These are phyloP conservation scores for Fusarium concolor DNA, from an alignment of 2,329 filamentous ascomycete genomes.

Conservation along the genomic window DNA sequence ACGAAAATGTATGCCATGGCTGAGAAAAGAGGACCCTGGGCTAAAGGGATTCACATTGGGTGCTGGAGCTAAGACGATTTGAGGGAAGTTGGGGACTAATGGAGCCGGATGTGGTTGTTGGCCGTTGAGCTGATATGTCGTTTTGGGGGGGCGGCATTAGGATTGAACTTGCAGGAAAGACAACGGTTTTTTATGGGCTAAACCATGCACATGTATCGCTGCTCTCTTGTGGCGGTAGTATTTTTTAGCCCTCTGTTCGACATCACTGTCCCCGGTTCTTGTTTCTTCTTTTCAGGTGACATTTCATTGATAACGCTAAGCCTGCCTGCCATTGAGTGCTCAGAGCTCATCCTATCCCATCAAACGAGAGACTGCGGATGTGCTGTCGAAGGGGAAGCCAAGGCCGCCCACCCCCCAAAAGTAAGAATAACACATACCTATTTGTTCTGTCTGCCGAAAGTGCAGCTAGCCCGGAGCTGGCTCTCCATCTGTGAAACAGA, in stretches of 20 bases:
- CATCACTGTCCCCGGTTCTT: constrained; percentile 23
- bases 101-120: constrained; percentile 33
- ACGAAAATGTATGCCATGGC: constrained; percentile 35
- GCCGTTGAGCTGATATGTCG: constrained; percentile 42
- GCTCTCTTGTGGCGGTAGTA: constrained; percentile 5
- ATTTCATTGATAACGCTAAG: not conserved
- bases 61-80: constrained; percentile 32
- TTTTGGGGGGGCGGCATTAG: constrained; percentile 31
- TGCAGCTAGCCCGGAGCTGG: constrained; percentile 8
- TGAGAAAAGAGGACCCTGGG: constrained; percentile 36
- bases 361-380: not conserved
- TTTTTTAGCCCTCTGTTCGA: constrained; percentile 16
- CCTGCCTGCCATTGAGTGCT: not conserved
- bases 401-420: not conserved
- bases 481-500: constrained; percentile 26
- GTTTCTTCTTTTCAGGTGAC: constrained; percentile 18
- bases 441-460: not conserved
- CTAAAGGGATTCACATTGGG: constrained; percentile 29
- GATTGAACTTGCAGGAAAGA: constrained; percentile 28
- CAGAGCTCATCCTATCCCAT: not conserved
- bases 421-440: not conserved
- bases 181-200: constrained; percentile 45
- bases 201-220: constrained; percentile 22
- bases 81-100: constrained; percentile 33
- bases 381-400: not conserved